Evolutionary conservation across 805 yeast genomes (phyloP).

Genomic region (Metschnikowia noctiluminum): DNA sequence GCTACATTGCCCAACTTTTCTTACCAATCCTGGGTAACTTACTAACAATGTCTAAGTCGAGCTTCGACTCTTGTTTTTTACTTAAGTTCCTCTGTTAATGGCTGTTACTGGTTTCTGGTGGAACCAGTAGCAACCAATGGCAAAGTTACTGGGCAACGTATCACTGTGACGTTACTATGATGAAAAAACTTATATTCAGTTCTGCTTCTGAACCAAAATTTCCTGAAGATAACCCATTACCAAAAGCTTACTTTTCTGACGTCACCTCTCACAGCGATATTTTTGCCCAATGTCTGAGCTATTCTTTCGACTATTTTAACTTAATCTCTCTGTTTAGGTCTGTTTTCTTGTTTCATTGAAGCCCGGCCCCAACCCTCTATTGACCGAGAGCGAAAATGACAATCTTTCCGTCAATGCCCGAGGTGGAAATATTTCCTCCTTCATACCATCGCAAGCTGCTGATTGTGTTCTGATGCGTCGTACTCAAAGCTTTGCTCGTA

Average conservation of each 20-base stretch:
- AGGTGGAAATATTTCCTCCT: slow-evolving; percentile 50
- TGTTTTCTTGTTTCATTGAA: too few species aligned
- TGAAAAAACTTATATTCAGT: slow-evolving; percentile 71
- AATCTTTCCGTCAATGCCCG: slow-evolving; percentile 90
- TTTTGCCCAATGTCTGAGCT: background rate
- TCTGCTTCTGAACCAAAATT: slow-evolving; percentile 90
- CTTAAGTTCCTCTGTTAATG: slow-evolving; percentile 1
- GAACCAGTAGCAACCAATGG: slow-evolving; percentile 12
- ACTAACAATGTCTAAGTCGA: slow-evolving; percentile 1
- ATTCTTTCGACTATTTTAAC: background rate
- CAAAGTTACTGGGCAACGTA: slow-evolving; percentile 1
- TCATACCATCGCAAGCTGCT: slow-evolving; percentile 54
- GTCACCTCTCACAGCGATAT: slow-evolving; percentile 9
- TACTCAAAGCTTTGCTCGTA: slow-evolving; percentile 48
- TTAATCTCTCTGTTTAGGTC: background rate
- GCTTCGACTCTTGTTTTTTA: background rate
- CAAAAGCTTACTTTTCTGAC: slow-evolving; percentile 55
- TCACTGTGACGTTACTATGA: slow-evolving; percentile 40
- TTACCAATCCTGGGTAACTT: background rate
- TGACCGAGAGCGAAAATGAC: slow-evolving; percentile 56
- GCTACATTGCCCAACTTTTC: slow-evolving; percentile 1
- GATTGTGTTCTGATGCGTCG: slow-evolving; percentile 90
- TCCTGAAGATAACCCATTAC: slow-evolving; percentile 73
- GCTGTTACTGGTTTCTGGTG: slow-evolving; percentile 16
- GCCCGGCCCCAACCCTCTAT: background rate